These are phyloP conservation scores for Trichaptum fuscoviolaceum DNA, from an alignment of 768 basidiomycete species.

Conservation along the genomic window DNA sequence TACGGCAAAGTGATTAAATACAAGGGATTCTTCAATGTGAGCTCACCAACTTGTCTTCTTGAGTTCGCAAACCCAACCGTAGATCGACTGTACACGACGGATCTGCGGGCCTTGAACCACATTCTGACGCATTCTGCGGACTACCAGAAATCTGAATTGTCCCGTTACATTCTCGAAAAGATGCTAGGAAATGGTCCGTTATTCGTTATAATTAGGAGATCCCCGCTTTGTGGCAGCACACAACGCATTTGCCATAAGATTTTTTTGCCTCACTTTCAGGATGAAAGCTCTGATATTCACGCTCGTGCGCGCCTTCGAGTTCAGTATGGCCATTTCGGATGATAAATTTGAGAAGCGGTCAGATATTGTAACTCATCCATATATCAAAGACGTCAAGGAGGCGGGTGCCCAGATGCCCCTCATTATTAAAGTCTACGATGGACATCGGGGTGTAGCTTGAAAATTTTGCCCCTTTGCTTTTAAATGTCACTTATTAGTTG, in stretches of 20 bases:
- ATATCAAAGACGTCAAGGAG: slow-evolving; percentile 34
- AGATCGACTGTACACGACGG: slow-evolving; percentile 48
- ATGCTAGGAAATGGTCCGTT: slow-evolving; percentile 37
- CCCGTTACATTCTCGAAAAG: slow-evolving; percentile 31
- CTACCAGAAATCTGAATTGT: slow-evolving; percentile 50
- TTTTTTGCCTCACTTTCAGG: too few relatives aligned
- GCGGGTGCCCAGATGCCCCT: slow-evolving; percentile 42
- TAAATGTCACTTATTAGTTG: too few relatives aligned
- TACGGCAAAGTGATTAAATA: slow-evolving; percentile 45
- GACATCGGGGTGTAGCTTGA: too few relatives aligned
- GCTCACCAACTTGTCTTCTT: slow-evolving; percentile 12
- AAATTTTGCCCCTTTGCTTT: too few relatives aligned
- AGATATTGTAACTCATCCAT: slow-evolving; percentile 38
- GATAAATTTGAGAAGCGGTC: slow-evolving; percentile 28
- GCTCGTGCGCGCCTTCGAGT: slow-evolving; percentile 11
- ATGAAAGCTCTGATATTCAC: slow-evolving; percentile 13
- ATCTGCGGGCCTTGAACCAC: slow-evolving; percentile 58
- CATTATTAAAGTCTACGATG: slow-evolving; percentile 13
- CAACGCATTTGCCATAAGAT: too few relatives aligned
- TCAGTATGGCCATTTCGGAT: slow-evolving; percentile 2
- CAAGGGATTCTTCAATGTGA: slow-evolving; percentile 39
- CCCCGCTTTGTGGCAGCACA: too few relatives aligned
- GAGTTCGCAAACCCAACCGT: background rate
- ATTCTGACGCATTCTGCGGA: slow-evolving; percentile 50
- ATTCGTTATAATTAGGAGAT: background rate